Percentiles rank a stretch among this genome's conserved stretches.
phyloP scores from a whole-genome alignment of 208 protist species.

The Leishmania major region DNA sequence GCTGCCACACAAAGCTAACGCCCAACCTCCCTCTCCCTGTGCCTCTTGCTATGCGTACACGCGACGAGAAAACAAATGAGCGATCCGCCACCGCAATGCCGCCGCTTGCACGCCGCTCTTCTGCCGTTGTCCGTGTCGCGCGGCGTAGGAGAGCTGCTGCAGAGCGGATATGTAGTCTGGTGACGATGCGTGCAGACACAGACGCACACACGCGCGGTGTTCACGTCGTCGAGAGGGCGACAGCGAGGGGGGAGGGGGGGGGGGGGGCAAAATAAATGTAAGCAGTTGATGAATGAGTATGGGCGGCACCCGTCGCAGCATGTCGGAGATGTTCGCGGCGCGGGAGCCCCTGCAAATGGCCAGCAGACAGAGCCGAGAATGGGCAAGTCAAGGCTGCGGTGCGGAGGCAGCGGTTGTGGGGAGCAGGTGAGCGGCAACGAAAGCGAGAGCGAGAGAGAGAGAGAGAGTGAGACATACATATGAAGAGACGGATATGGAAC shows the following conservation, averaged over 20 bases:
- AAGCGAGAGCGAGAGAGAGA: background rate
- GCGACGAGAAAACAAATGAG: background rate
- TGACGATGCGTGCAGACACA: background rate
- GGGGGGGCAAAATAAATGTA: background rate
- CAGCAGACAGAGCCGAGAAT: background rate
- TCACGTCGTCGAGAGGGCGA: slow-evolving; percentile 2
- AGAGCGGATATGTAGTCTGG: background rate
- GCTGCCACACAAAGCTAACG: background rate
- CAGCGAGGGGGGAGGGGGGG: background rate
- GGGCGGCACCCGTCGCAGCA: background rate
- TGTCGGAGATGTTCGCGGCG: background rate
- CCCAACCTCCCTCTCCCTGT: background rate
- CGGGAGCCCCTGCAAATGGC: background rate
- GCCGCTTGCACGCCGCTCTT: background rate
- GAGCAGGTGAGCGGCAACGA: background rate
- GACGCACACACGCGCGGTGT: background rate
- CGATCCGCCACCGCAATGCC: background rate
- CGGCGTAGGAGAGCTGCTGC: background rate
- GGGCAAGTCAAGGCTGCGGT: background rate
- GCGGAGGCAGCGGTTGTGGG: background rate
- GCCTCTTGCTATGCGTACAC: background rate
- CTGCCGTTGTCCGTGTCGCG: background rate
- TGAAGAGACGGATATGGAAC: background rate
- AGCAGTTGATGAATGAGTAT: background rate
- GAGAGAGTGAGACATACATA: background rate